A percentile compares a stretch with the other conserved stretches of the same genome.
Conservation (phyloP, 345 rosid species). For the Murraya paniculata region DNA sequence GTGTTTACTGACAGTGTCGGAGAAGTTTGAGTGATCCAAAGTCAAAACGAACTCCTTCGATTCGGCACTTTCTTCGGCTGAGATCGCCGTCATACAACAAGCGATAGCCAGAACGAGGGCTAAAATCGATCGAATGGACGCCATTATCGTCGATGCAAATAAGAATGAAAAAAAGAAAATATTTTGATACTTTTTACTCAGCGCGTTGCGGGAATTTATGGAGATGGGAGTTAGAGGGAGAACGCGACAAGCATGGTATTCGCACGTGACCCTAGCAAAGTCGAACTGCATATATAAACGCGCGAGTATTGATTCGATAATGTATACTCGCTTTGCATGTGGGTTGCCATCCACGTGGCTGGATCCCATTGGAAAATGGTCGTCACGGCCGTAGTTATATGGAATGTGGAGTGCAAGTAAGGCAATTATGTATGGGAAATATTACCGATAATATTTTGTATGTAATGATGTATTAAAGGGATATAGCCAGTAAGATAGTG, state of each 20-base stretch:
- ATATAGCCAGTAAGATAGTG: not conserved
- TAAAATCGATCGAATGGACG: conserved; percentile 33
- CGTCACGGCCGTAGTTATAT: conserved; percentile 22
- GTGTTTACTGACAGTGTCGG: conserved; percentile 69
- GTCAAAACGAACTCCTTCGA: conserved; percentile 80
- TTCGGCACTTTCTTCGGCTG: conserved; percentile 42
- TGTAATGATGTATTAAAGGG: not conserved
- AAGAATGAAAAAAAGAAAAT: no score
- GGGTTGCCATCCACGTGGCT: conserved; percentile 32
- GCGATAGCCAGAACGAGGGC: conserved; percentile 17
- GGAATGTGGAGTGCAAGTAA: not conserved
- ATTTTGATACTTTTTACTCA: not conserved
- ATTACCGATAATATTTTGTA: not conserved
- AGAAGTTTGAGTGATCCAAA: conserved; percentile 82
- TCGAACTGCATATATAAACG: not conserved
- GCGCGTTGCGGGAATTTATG: not conserved
- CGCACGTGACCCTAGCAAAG: conserved; percentile 4
- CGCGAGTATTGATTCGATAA: not conserved
- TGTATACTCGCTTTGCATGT: conserved; percentile 17
- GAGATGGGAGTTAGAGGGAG: conserved; percentile 1
- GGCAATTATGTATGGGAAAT: not conserved
- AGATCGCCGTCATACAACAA: conserved; percentile 25
- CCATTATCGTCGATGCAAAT: conserved; percentile 26
- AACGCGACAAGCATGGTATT: conserved; percentile 11
- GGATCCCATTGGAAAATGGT: conserved; percentile 9